phyloP scores from a whole-genome alignment of 2,329 filamentous ascomycete genomes.

The Aureobasidium sp. region DNA sequence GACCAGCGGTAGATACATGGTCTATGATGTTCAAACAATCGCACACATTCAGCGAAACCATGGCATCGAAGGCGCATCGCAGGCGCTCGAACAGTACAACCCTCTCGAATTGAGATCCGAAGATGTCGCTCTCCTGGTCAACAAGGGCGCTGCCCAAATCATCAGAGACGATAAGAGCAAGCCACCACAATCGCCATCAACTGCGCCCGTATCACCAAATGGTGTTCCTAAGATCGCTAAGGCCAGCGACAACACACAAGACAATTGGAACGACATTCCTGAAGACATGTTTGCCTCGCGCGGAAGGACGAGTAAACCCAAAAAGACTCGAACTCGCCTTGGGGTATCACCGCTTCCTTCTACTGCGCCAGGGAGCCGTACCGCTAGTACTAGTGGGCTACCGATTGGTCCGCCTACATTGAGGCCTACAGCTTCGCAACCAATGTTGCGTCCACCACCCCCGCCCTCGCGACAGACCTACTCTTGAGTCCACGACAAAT shows the following conservation, averaged over 20 bases:
- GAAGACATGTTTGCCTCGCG: constrained; percentile 18
- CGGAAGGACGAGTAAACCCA: constrained; percentile 1
- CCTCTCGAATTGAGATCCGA: constrained; percentile 86
- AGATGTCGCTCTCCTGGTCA: constrained; percentile 74
- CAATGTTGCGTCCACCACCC: constrained; percentile 1
- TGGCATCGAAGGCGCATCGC: constrained; percentile 81
- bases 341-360: background rate
- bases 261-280: constrained; percentile 18
- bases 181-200: constrained; percentile 15
- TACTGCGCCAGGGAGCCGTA: constrained; percentile 14
- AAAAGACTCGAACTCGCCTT: background rate
- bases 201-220: constrained; percentile 26
- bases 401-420: background rate
- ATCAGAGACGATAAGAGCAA: constrained; percentile 75
- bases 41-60: constrained; percentile 70
- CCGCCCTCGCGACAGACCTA: constrained; percentile 7
- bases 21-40: constrained; percentile 81
- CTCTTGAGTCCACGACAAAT: background rate
- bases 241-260: constrained; percentile 12
- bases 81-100: constrained; percentile 88
- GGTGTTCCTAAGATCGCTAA: constrained; percentile 16
- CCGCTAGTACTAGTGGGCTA: background rate
- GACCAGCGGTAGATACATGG: constrained; percentile 72
- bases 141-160: constrained; percentile 67
- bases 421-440: constrained; percentile 2